These are phyloP conservation scores for Iris pallida DNA, from an alignment of 116 monocot genomes.

Conservation along the genomic window DNA sequence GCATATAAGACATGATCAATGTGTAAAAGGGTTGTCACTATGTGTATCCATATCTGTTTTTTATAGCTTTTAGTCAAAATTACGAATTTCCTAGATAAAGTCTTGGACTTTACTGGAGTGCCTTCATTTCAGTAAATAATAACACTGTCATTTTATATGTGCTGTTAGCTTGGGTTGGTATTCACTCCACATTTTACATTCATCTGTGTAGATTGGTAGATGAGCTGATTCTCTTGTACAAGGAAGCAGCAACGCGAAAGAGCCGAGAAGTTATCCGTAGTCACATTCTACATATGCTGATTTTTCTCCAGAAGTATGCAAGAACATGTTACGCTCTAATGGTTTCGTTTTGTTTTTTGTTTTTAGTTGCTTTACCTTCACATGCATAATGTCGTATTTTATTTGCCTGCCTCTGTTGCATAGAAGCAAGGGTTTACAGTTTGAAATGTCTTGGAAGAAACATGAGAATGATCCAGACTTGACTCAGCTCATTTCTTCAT, in stretches of 20 bases:
- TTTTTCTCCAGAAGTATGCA: slow-evolving; percentile 61
- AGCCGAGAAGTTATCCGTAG: slow-evolving; percentile 43
- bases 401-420: slow-evolving; percentile 2
- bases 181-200: background rate
- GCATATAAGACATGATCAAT: background rate
- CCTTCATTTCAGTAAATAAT: background rate
- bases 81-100: background rate
- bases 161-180: background rate
- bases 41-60: background rate
- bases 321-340: background rate
- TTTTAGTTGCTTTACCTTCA: background rate
- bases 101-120: background rate
- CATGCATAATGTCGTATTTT: background rate
- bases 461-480: slow-evolving; percentile 62
- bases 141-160: background rate
- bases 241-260: slow-evolving; percentile 55
- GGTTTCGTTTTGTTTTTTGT: background rate
- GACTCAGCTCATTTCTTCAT: background rate
- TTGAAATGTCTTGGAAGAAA: slow-evolving; percentile 73
- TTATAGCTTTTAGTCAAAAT: background rate
- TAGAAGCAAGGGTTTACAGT: slow-evolving; percentile 70
- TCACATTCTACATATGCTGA: slow-evolving; percentile 50
- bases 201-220: slow-evolving; percentile 51
- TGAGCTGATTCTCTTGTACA: slow-evolving; percentile 72
- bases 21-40: background rate